Evolutionary conservation across 441 rosid species (phyloP), one percentile per base, ranked within the genome.

Genomic region (Metrosideros polymorpha): DNA sequence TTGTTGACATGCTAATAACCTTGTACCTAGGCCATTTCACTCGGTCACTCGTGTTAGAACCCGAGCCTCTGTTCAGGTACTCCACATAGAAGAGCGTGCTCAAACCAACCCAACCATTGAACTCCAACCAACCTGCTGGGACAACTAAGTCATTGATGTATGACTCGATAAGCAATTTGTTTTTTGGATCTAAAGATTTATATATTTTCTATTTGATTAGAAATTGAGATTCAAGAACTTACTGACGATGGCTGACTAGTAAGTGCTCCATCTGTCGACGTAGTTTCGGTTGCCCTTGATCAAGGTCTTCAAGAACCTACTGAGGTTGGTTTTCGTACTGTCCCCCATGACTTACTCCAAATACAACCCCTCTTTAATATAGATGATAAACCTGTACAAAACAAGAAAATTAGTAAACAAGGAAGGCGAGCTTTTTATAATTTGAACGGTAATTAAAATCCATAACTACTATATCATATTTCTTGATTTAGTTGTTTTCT

Each of bases 1-100:
- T 92, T 6, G 47, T 52, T 3, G 88, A 87, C 79, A 22, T 88
- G 45, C 71, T 82, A 8, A 92, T 90, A 19, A 87, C 87, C 39
- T 63, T 84, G 55, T 87, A 93, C 59, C 94, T 92, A 12, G 92
- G 88, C 95, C 94, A 93, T 15, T 85, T 85, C 76, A 93, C 94
- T 50, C 94, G 89, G 18, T 76, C 82, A 4, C 85, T 82, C 4
- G 90, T 88, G 49, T 88, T 88, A 17, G 95, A 85, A n/a, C 94
- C 92, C 2, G 91, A 91, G 0, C 95, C 94, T 30, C 82, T 71
- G 57, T 93, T 93, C 91, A 82, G 84, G 85, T 91, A 93, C 93
- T 92, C 95, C 32, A 93, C 93, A 39, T 92, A 93, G 86, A 86
- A 92, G 9, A 91, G 90, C 0, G 95, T 93, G 27, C 79, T 84